phyloP scores from a whole-genome alignment of 331 rosid genomes.

The Pyracantha coccinea region DNA sequence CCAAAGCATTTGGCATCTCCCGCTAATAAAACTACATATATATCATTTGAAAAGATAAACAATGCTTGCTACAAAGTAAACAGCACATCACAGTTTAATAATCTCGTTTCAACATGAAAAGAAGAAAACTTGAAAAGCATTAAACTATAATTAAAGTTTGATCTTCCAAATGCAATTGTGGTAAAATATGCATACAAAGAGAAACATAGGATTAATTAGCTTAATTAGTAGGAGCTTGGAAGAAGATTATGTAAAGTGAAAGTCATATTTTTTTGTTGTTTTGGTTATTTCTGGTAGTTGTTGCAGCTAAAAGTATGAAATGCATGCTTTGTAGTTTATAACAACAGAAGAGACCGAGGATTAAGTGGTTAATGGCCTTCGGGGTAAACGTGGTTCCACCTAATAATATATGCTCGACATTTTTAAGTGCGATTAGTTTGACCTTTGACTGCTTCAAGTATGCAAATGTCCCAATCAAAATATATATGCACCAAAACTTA shows the following conservation, averaged over 20 bases:
- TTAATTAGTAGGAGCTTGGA: neutral
- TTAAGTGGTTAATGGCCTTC: neutral
- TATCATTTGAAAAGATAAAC: neutral
- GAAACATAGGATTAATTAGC: neutral
- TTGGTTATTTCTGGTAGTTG: neutral
- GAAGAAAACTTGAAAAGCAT: neutral
- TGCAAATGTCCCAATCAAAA: neutral
- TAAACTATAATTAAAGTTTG: neutral
- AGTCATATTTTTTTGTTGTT: neutral
- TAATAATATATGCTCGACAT: constrained; percentile 9
- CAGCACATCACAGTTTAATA: neutral
- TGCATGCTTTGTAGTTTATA: neutral
- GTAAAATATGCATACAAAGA: constrained; percentile 1
- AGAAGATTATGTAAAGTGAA: neutral
- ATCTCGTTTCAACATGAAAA: neutral
- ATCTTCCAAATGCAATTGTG: neutral
- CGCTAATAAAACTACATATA: neutral
- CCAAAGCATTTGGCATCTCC: neutral
- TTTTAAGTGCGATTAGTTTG: neutral
- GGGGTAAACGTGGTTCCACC: constrained; percentile 28
- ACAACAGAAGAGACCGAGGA: neutral
- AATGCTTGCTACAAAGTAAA: neutral
- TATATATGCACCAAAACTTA: neutral
- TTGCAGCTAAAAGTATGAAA: neutral
- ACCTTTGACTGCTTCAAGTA: constrained; percentile 15